phyloP scores from a whole-genome alignment of 2,329 filamentous ascomycete genomes.

The Chrysoporthe puriensis region DNA sequence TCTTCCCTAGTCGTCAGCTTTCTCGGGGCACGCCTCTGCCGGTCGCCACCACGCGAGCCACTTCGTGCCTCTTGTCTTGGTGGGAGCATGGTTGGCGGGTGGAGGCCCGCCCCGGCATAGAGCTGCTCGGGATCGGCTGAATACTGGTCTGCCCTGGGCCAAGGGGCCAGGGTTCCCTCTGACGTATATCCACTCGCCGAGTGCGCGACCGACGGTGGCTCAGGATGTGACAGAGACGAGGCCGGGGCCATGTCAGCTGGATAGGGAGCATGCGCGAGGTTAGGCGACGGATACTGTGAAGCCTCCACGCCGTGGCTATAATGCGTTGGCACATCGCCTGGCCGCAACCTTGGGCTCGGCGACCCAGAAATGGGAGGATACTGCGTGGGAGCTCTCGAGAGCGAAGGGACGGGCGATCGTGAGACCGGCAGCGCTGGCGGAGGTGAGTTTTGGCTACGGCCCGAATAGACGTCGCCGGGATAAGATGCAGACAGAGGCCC shows the following conservation, averaged over 20 bases:
- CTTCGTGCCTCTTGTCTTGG: slow-evolving; percentile 33
- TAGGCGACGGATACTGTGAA: slow-evolving; percentile 47
- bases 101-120: slow-evolving; percentile 17
- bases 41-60: slow-evolving; percentile 36
- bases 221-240: slow-evolving; percentile 20
- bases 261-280: slow-evolving; percentile 41
- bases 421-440: slow-evolving; percentile 33
- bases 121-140: slow-evolving; percentile 39
- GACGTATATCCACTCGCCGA: slow-evolving; percentile 44
- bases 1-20: slow-evolving; percentile 68
- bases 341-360: slow-evolving; percentile 43
- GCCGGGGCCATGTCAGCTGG: slow-evolving; percentile 31
- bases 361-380: slow-evolving; percentile 35
- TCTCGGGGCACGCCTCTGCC: slow-evolving; percentile 46
- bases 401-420: slow-evolving; percentile 37
- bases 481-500: slow-evolving; percentile 39
- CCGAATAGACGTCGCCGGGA: slow-evolving; percentile 50
- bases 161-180: slow-evolving; percentile 42
- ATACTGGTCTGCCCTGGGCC: slow-evolving; percentile 46
- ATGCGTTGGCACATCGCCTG: slow-evolving; percentile 40
- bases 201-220: slow-evolving; percentile 22
- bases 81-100: slow-evolving; percentile 32
- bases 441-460: slow-evolving; percentile 33
- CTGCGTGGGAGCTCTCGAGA: slow-evolving; percentile 37
- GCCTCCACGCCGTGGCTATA: slow-evolving; percentile 43